phyloP scores from a whole-genome alignment of 2,329 filamentous ascomycete species.

The Fusarium anthophilum region DNA sequence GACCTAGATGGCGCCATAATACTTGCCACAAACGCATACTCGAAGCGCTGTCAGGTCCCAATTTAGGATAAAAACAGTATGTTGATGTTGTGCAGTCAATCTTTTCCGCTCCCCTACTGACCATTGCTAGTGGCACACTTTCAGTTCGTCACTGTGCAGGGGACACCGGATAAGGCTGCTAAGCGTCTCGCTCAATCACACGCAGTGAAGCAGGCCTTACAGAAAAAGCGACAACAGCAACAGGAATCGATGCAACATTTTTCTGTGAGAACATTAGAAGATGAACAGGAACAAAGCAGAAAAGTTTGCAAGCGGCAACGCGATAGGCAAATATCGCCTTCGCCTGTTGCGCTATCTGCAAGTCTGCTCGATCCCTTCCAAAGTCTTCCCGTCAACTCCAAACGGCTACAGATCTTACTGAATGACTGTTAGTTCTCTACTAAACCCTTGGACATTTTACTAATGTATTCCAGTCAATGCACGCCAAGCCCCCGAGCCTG shows the following conservation, averaged over 20 bases:
- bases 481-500: constrained; percentile 44
- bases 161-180: background rate
- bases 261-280: background rate
- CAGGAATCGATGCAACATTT: constrained; percentile 21
- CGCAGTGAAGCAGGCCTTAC: constrained; percentile 21
- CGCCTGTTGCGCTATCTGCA: background rate
- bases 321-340: too few relatives aligned
- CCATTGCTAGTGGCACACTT: constrained; percentile 11
- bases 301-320: rapidly evolving
- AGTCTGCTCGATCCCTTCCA: constrained; percentile 19
- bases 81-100: background rate
- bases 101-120: background rate
- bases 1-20: background rate
- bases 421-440: constrained; percentile 4
- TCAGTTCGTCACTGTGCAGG: constrained; percentile 24
- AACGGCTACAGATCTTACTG: constrained; percentile 17
- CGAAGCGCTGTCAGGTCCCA: background rate
- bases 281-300: background rate
- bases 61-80: background rate
- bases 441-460: rapidly evolving
- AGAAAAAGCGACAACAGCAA: constrained; percentile 23
- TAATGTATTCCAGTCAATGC: constrained; percentile 24
- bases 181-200: constrained; percentile 32
- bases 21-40: background rate
- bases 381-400: constrained; percentile 11